Base-by-base conservation (phyloP, 2,329 filamentous ascomycete genomes). In the Pseudocercospora cruenta region DNA sequence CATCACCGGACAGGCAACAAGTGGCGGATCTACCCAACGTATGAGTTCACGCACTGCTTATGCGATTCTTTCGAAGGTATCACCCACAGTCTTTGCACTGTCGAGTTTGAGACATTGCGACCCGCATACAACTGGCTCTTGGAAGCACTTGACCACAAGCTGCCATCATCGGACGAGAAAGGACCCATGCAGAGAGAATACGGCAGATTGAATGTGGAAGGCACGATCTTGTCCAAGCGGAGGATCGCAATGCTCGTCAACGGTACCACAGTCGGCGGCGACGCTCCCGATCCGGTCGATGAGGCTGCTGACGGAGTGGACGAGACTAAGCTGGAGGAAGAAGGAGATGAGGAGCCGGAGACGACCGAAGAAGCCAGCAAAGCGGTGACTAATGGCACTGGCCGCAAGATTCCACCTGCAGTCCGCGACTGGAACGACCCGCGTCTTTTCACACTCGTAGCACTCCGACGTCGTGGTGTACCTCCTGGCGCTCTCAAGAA, bases 1-100 rank as follows among this genome's bases (percentile, higher is more conserved):
- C 93, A 96, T 77, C 88, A 92, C 79, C 87, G 92, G 39, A 96
- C 94, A 0, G 92, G 91, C 31, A 83, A 87, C 70, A 88, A 90
- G 76, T 98, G 94, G 93, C 90, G 89, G 79, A 96, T 97, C 69
- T 97, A 97, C 78, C 95, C 95, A 0, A 96, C 94, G 0, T 97
- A 97, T 75, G 94, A 97, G 78, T 96, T 96, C 77, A 78, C 77
- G 8, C 92, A 96, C 82, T 96, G 92, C 78, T 83, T 97, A 22
- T 94, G 92, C 73, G 95, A 98, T 84, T 94, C 91, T 71, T 92
- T 97, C 70, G 95, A 99, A 79, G 87, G 87, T 19, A 96, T 98
- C 74, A 94, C 94, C 0, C 94, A 97, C 82, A 94, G 91, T 14
- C 84, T 98, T 21, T 98, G 94, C 78, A 98, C 95, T 0, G 94